Base-by-base conservation (phyloP, 2,329 filamentous ascomycete species). In the Emydomyces testavorans region DNA sequence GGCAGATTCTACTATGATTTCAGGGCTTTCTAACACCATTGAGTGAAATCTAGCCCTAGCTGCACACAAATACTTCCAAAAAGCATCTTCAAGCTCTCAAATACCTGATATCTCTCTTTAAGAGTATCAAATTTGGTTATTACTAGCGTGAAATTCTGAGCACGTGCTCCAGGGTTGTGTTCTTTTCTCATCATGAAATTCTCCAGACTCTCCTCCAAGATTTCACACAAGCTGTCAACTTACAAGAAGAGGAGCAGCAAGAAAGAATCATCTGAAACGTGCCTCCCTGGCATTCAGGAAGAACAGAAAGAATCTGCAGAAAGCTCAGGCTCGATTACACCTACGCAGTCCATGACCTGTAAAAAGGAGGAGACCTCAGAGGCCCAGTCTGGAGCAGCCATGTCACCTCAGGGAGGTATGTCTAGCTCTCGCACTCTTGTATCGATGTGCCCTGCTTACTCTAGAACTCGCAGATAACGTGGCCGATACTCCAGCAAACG, bases 221-320 rank as follows among this genome's bases (percentile, higher is more conserved):
- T 46, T 23, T 46, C 44, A 6, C 34, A 46, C 10, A 39, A 31
- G 18, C 23, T 46, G 5, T 31, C 35, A 4, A 38, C 2, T 10
- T 11, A 13, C 24, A 39, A 39, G 35, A 21, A 36, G 24, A 28
- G 31, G 34, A 32, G 21, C 2, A 23, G 23, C 10, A 29, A 39
- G 24, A 29, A 31, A 18, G 20, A 23, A 23, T 15, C 35, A 26
- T 38, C 39, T 11, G 23, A 39, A 16, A 35, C 34, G n/a, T 32
- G 26, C 4, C 44, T 39, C 23, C 18, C 44, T 7, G 44, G 10
- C 11, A 39, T 46, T 7, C 42, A 45, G 42, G 42, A 45, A 20
- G 31, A 26, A 6, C 15, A 36, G 18, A 15, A 46, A 5, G 38
- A 36, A 16, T 15, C 34, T 7, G 6, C 34, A 24, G 34, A 23